These are phyloP conservation scores for Sclerotinia trifoliorum DNA, from an alignment of 2,329 filamentous ascomycete genomes.

Conservation along the genomic window DNA sequence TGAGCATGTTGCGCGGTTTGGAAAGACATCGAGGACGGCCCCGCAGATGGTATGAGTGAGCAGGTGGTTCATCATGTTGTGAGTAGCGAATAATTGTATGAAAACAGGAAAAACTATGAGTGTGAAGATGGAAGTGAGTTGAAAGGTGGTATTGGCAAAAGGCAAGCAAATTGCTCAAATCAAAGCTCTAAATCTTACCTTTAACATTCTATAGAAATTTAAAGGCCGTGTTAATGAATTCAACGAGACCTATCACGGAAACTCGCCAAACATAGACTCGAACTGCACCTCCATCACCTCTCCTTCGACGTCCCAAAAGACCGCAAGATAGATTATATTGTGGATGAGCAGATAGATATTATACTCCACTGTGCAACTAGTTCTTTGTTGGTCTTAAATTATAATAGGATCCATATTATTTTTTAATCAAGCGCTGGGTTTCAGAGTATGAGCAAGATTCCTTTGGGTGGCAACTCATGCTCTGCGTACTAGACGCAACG, in stretches of 20 bases:
- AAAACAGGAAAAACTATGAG: constrained; percentile 41
- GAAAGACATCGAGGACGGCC: accelerated
- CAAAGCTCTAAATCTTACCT: constrained; percentile 40
- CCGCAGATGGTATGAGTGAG: not conserved
- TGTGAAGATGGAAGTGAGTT: constrained; percentile 42
- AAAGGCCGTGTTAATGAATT: constrained; percentile 45
- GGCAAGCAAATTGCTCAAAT: not conserved
- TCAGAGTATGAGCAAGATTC: constrained; percentile 67
- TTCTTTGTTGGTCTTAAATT: not conserved
- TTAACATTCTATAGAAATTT: constrained; percentile 37
- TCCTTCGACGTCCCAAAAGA: constrained; percentile 58
- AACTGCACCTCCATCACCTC: constrained; percentile 59
- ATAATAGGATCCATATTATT: constrained; percentile 61
- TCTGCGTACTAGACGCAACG: constrained; percentile 39
- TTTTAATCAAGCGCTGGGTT: constrained; percentile 73
- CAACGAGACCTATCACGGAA: constrained; percentile 40
- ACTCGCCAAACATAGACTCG: constrained; percentile 59
- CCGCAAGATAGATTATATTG: constrained; percentile 57
- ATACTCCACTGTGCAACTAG: too few species aligned
- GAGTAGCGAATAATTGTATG: not conserved
- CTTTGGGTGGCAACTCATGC: constrained; percentile 69
- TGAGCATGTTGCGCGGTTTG: too few species aligned
- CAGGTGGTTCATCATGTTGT: too few species aligned
- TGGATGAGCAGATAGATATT: constrained; percentile 43
- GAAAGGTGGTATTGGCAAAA: constrained; percentile 45